These are phyloP conservation scores for Hypocreales sp. DNA, from an alignment of 2,329 filamentous ascomycete species.

Conservation along the genomic window DNA sequence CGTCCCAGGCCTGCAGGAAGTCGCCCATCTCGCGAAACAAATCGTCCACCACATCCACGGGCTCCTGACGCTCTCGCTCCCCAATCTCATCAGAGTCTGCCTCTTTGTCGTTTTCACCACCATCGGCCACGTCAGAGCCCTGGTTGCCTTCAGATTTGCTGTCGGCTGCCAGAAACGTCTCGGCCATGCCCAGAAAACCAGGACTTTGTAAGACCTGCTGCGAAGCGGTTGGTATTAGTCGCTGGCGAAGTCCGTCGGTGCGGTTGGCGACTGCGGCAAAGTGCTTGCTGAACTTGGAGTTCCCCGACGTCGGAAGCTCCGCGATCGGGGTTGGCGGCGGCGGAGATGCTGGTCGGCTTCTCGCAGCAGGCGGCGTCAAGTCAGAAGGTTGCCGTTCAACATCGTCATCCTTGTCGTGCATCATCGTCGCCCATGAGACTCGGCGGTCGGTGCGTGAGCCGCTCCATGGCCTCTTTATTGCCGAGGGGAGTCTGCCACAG, in stretches of 20 bases:
- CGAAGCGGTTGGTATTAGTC: conserved; percentile 24
- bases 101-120: neutral
- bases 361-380: conserved; percentile 5
- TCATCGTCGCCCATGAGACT: conserved; percentile 20
- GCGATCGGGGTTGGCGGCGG: conserved; percentile 22
- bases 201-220: conserved; percentile 15
- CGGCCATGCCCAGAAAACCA: conserved; percentile 10
- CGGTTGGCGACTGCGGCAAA: conserved; percentile 28
- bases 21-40: conserved; percentile 20
- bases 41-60: conserved; percentile 20
- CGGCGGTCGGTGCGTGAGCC: conserved; percentile 10
- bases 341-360: conserved; percentile 22
- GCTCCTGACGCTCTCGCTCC: conserved; percentile 12
- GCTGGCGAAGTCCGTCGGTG: conserved; percentile 12
- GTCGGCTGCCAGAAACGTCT: conserved; percentile 10
- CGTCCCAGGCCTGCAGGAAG: conserved; percentile 17
- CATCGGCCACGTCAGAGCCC: neutral
- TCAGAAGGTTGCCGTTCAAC: neutral
- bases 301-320: conserved; percentile 17
- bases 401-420: neutral
- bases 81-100: conserved; percentile 2
- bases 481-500: conserved; percentile 14
- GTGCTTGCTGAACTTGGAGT: conserved; percentile 28
- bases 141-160: conserved; percentile 2
- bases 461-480: conserved; percentile 18